Percentiles rank a stretch among this genome's conserved stretches.
Conservation (phyloP, 331 rosid genomes). For the Saraca asoca region DNA sequence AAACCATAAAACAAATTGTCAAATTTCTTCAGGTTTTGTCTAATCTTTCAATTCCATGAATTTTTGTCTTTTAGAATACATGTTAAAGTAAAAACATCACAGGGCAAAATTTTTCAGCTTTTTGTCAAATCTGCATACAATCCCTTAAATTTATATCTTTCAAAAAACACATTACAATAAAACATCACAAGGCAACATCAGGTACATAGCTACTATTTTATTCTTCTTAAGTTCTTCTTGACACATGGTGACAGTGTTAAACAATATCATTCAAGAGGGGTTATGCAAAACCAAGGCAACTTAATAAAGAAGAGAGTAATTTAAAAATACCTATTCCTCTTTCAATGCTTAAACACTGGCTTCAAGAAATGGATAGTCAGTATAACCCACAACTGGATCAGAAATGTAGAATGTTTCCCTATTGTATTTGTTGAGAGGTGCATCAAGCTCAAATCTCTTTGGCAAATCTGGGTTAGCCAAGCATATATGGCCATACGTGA, state of each 20-base stretch:
- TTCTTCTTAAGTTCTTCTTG: not conserved
- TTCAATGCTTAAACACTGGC: conserved; percentile 19
- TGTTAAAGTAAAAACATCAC: too few species aligned
- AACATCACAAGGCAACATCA: too few species aligned
- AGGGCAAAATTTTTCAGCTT: too few species aligned
- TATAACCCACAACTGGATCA: conserved; percentile 67
- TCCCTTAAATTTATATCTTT: too few species aligned
- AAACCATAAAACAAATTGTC: too few species aligned
- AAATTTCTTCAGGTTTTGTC: too few species aligned
- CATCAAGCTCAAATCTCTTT: conserved; percentile 55
- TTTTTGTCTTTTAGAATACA: too few species aligned
- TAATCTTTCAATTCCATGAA: too few species aligned
- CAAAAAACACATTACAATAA: too few species aligned
- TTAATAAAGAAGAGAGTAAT: too few species aligned
- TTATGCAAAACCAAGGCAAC: not conserved
- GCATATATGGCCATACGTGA: conserved; percentile 69
- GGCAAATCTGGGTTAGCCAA: conserved; percentile 86
- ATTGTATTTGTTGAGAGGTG: conserved; percentile 63
- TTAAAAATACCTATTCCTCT: not conserved
- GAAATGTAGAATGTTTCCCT: conserved; percentile 52
- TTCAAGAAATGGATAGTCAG: conserved; percentile 70
- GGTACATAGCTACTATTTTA: too few species aligned
- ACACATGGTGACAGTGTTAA: not conserved
- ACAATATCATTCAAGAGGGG: not conserved
- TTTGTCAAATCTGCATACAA: too few species aligned